Percentiles rank a stretch among this genome's conserved stretches.
Evolutionary conservation across 2,329 filamentous ascomycete species (phyloP).

Genomic region (Aspergillus brasiliensis): DNA sequence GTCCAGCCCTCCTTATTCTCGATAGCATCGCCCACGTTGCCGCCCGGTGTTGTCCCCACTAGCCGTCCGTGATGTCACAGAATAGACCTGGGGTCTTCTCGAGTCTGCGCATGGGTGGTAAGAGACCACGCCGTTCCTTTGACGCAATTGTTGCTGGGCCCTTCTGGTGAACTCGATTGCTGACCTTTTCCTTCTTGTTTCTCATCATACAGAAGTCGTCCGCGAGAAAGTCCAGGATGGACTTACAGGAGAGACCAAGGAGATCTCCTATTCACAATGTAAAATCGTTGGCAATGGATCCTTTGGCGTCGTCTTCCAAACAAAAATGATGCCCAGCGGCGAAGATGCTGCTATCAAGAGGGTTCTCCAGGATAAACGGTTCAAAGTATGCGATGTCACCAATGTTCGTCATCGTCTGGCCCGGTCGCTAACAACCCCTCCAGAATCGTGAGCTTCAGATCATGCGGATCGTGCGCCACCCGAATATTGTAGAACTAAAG

Average conservation of each 20-base stretch:
- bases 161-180: conserved; percentile 16
- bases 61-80: conserved; percentile 71
- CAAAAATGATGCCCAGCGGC: conserved; percentile 94
- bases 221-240: conserved; percentile 99
- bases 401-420: neutral
- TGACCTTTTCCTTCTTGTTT: conserved; percentile 18
- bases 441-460: conserved; percentile 99
- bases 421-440: conserved; percentile 33
- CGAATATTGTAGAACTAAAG: conserved; percentile 98
- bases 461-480: conserved; percentile 98
- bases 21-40: conserved; percentile 36
- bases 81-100: conserved; percentile 88
- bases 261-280: conserved; percentile 98
- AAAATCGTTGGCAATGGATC: conserved; percentile 99
- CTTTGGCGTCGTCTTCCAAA: conserved; percentile 98
- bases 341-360: conserved; percentile 99
- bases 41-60: conserved; percentile 23
- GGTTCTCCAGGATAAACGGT: conserved; percentile 97
- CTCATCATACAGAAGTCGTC: conserved; percentile 73
- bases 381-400: conserved; percentile 72
- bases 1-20: conserved; percentile 44
- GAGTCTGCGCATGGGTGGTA: conserved; percentile 95
- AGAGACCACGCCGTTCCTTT: conserved; percentile 44
- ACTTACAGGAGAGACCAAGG: conserved; percentile 91
- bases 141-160: conserved; percentile 27